These are phyloP conservation scores for Strigomonas galati DNA, from an alignment of 208 protist genomes.

Conservation along the genomic window DNA sequence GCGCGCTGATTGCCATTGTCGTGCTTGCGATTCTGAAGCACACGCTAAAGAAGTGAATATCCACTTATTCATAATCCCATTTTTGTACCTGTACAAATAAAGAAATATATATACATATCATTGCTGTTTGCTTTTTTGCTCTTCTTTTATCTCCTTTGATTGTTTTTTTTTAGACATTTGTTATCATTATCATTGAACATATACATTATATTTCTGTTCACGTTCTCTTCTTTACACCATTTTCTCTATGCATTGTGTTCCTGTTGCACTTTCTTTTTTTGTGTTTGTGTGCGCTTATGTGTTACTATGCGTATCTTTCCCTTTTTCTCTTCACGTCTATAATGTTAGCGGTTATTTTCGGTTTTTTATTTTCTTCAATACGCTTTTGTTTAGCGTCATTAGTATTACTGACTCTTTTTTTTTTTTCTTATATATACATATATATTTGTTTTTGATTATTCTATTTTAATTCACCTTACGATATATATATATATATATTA, in stretches of 20 bases:
- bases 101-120: not conserved
- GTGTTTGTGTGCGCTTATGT: no score
- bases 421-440: not conserved
- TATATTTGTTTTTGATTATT: conserved; percentile 11
- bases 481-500: conserved; percentile 4
- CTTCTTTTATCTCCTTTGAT: conserved; percentile 5
- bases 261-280: conserved; percentile 7
- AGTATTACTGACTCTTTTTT: conserved; percentile 15
- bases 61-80: not conserved
- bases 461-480: not conserved
- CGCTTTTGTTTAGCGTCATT: conserved; percentile 1
- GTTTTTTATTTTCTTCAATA: conserved; percentile 10
- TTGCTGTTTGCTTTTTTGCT: conserved; percentile 7
- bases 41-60: conserved; percentile 17
- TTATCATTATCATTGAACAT: not conserved
- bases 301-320: no score
- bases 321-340: no score
- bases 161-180: conserved; percentile 10
- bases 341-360: not conserved
- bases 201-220: no score
- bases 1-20: conserved; percentile 78
- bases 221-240: no score
- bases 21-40: conserved; percentile 50
- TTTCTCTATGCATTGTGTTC: no score
- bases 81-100: not conserved